Conservation (phyloP, 768 basidiomycete species). For the Sporobolomyces roseus region DNA sequence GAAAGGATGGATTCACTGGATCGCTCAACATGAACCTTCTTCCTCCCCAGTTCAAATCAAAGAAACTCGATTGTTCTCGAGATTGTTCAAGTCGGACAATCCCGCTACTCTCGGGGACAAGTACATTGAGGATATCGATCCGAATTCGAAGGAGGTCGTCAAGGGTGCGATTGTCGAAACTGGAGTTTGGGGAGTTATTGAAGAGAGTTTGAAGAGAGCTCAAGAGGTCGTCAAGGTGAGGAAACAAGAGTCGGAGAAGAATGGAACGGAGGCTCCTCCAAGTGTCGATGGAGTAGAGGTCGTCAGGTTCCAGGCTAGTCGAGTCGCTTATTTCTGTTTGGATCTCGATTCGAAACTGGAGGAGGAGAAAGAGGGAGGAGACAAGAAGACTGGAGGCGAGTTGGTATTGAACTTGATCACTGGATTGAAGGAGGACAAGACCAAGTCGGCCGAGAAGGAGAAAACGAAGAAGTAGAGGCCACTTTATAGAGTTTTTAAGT, state of each 20-base stretch:
- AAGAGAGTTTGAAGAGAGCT: conserved; percentile 63
- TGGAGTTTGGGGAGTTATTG: conserved; percentile 81
- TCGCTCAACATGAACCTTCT: conserved; percentile 72
- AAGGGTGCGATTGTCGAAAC: conserved; percentile 78
- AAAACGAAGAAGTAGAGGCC: too few relatives aligned
- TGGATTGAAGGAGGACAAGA: conserved; percentile 41
- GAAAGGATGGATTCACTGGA: conserved; percentile 96
- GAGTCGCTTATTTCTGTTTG: conserved; percentile 89
- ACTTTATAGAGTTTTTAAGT: too few relatives aligned
- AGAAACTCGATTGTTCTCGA: conserved; percentile 88
- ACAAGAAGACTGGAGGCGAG: conserved; percentile 18
- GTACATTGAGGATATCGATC: conserved; percentile 75
- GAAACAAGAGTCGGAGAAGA: conserved; percentile 59
- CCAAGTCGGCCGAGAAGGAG: conserved; percentile 3
- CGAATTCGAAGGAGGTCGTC: conserved; percentile 73
- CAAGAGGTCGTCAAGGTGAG: conserved; percentile 58
- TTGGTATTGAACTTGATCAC: conserved; percentile 41
- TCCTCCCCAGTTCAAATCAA: conserved; percentile 78
- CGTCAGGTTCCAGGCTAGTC: conserved; percentile 91
- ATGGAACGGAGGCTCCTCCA: conserved; percentile 51
- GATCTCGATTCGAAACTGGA: conserved; percentile 71
- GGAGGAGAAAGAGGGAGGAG: background rate
- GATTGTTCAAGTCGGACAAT: conserved; percentile 88
- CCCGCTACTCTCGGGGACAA: conserved; percentile 61
- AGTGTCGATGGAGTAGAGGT: conserved; percentile 73